These are phyloP conservation scores for Thelonectria discophora DNA, from an alignment of 2,329 filamentous ascomycete species.

Conservation along the genomic window DNA sequence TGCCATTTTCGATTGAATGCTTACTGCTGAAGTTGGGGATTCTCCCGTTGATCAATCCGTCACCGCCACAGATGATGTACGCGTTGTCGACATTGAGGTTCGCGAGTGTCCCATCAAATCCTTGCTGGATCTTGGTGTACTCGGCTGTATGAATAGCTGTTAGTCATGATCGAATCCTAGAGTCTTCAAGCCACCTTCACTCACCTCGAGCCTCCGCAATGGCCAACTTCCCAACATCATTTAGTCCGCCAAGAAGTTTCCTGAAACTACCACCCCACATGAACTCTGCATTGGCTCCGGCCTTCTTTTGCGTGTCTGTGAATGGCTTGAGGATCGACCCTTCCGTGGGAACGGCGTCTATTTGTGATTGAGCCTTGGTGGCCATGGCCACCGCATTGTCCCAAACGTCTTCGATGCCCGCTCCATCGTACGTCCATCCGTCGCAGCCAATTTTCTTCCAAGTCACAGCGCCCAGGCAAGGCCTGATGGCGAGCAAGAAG, in stretches of 20 bases:
- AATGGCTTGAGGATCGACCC: not conserved
- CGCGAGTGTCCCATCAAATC: slow-evolving; percentile 3
- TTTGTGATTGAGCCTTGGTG: slow-evolving; percentile 12
- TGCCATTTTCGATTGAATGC: not conserved
- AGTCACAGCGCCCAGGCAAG: slow-evolving; percentile 5
- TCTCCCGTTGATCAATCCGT: not conserved
- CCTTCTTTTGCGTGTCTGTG: not conserved
- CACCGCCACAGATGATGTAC: slow-evolving; percentile 8
- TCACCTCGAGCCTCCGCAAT: slow-evolving; percentile 7
- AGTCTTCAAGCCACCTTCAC: not conserved
- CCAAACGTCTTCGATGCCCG: slow-evolving; percentile 11
- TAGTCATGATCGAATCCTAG: not conserved
- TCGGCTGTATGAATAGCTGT: slow-evolving; percentile 2
- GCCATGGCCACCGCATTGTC: slow-evolving; percentile 10
- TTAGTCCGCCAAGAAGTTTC: not conserved
- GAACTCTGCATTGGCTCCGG: slow-evolving; percentile 14
- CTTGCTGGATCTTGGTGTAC: slow-evolving; percentile 6
- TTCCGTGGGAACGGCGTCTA: slow-evolving; percentile 13
- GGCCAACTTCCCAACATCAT: not conserved
- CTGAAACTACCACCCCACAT: slow-evolving; percentile 8
- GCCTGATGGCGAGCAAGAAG: slow-evolving; percentile 5
- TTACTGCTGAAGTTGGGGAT: not conserved
- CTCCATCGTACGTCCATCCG: slow-evolving; percentile 13
- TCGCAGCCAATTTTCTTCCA: slow-evolving; percentile 13
- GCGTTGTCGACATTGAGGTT: slow-evolving; percentile 4